Base-by-base conservation (phyloP, 2,329 filamentous ascomycete species). In the Botrytis hyacinthi region DNA sequence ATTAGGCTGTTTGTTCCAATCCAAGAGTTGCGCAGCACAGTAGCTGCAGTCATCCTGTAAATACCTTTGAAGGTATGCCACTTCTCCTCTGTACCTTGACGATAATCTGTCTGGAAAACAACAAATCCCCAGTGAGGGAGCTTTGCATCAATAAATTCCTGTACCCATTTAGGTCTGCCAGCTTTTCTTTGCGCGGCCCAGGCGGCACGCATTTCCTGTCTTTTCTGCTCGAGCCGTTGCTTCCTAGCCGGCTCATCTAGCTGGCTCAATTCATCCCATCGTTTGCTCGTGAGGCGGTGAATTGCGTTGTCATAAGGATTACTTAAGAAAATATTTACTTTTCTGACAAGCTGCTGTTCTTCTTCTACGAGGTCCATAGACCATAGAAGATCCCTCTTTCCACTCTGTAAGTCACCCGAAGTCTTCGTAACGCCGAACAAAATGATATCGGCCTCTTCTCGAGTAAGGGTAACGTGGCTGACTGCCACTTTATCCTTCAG, bases 401-500 rank as follows among this genome's bases (percentile, higher is more conserved):
- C 40, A 40, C 54, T 54, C 12, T 12, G 29, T 35, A 22, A 1
- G 1, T 35, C 2, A 6, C 29, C 20, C 35, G 29, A 16, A 0
- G 46, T 26, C 8, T 3, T 37, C 8, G n/a, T 37, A 35, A 42
- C 70, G 46, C 70, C 70, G 5, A 54, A 46, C 1, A 66, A 22
- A 3, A 72, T 57, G 26, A 72, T 57, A 18, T 67, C 26, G 8
- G 42, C 54, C 16, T 72, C 70, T 7, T 22, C 44, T 20, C 60
- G 61, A 32, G 35, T 66, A 46, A 66, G 70, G 6, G 70, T 72
- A 18, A 60, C 61, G 18, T 37, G 37, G n/a, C 35, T 59, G 12
- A 10, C 22, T 14, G 59, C 32, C 37, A n/a, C 70, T 44, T 72
- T 72, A n/a, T 57, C 37, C 4, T 72, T 72, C 16, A 72, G n/a